Evolutionary conservation across 169 alveolate species (phyloP).

Genomic region (Plasmodium vivax): DNA sequence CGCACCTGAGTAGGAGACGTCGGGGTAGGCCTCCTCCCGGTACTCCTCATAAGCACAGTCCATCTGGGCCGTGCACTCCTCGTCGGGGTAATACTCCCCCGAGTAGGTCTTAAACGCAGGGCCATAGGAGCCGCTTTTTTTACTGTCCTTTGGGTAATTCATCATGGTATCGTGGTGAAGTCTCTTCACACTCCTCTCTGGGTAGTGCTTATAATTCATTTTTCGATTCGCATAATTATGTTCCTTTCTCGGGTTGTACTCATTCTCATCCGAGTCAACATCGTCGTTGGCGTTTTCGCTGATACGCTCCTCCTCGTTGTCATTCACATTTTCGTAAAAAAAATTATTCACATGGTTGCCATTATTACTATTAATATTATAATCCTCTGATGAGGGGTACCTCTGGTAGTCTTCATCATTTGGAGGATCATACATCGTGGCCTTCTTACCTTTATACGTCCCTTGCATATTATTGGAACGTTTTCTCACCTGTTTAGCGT

Average conservation of each 20-base stretch:
- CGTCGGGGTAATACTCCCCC: constrained; percentile 10
- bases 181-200: constrained; percentile 40
- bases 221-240: constrained; percentile 13
- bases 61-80: constrained; percentile 6
- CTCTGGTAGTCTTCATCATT: constrained; percentile 29
- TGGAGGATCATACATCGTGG: background rate
- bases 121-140: background rate
- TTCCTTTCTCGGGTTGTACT: constrained; percentile 13
- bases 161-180: constrained; percentile 8
- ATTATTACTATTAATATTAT: constrained; percentile 10
- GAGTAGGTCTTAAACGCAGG: constrained; percentile 4
- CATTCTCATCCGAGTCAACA: constrained; percentile 13
- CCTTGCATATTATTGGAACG: constrained; percentile 21
- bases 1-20: constrained; percentile 10
- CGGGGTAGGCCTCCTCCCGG: constrained; percentile 1
- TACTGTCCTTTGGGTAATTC: constrained; percentile 26
- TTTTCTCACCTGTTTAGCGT: constrained; percentile 10
- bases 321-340: constrained; percentile 29
- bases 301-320: background rate
- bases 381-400: constrained; percentile 19
- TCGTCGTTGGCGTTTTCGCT: constrained; percentile 25
- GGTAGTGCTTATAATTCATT: constrained; percentile 15
- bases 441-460: constrained; percentile 3
- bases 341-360: background rate
- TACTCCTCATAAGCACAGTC: constrained; percentile 1